A percentile compares a stretch with the other conserved stretches of the same genome.
phyloP scores from a whole-genome alignment of 345 rosid species.

The Garcia nutans region DNA sequence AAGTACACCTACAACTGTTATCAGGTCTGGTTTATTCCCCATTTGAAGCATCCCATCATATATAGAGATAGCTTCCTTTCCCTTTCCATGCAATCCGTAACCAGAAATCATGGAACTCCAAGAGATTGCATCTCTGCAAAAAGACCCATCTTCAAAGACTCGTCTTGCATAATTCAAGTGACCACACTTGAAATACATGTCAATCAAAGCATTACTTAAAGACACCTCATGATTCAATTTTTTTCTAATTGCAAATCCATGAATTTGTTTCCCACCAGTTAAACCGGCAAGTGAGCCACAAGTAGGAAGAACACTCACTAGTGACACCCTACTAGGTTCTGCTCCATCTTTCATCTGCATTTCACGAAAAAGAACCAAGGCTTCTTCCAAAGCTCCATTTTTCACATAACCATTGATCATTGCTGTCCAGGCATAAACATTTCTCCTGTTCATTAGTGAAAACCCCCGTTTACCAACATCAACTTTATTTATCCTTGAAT shows the following conservation, averaged over 20 bases:
- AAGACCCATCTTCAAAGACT: slow-evolving; percentile 41
- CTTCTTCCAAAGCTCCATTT: slow-evolving; percentile 46
- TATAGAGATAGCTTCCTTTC: slow-evolving; percentile 51
- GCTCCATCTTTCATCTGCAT: slow-evolving; percentile 49
- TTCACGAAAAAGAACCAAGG: slow-evolving; percentile 47
- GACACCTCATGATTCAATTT: slow-evolving; percentile 34
- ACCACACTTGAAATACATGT: slow-evolving; percentile 65
- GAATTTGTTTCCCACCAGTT: slow-evolving; percentile 55
- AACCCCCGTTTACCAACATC: slow-evolving; percentile 40
- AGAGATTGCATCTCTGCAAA: slow-evolving; percentile 50
- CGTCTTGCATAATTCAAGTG: slow-evolving; percentile 49
- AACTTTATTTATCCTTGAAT: slow-evolving; percentile 38
- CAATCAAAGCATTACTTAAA: slow-evolving; percentile 59
- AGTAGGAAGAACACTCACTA: slow-evolving; percentile 59
- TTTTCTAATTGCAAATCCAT: slow-evolving; percentile 55
- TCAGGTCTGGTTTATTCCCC: slow-evolving; percentile 50
- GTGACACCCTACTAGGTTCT: slow-evolving; percentile 53
- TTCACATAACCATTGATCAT: slow-evolving; percentile 58
- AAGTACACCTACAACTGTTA: slow-evolving; percentile 55
- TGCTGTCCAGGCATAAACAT: slow-evolving; percentile 64
- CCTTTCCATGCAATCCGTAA: slow-evolving; percentile 69
- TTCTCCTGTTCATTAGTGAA: slow-evolving; percentile 41
- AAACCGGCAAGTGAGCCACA: slow-evolving; percentile 48
- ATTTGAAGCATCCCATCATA: slow-evolving; percentile 50
- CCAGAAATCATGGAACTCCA: slow-evolving; percentile 75